A percentile compares a stretch with the other conserved stretches of the same genome.
These are phyloP conservation scores for Chamaecyparis obtusa DNA, from an alignment of 75 land plant species.

Conservation along the genomic window DNA sequence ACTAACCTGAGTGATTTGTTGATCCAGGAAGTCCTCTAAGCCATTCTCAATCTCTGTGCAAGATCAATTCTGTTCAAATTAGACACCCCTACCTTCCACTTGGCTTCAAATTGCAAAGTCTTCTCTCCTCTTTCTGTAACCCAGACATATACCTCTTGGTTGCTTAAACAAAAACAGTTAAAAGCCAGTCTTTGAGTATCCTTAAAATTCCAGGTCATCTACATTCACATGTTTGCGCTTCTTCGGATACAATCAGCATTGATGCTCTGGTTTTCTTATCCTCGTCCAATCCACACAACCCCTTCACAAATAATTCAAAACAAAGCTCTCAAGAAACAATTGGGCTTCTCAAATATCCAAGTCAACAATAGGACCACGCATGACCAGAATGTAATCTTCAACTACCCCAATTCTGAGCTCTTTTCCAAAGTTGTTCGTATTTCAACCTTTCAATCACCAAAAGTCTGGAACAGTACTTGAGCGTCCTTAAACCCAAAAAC, in stretches of 20 bases:
- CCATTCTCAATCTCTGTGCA: not conserved
- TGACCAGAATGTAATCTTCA: too few relatives aligned
- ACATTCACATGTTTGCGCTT: not conserved
- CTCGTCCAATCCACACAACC: not conserved
- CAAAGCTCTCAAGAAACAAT: not conserved
- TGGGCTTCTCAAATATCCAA: not conserved
- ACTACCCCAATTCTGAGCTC: too few relatives aligned
- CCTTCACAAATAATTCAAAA: not conserved
- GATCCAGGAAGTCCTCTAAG: not conserved
- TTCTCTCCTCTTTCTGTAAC: not conserved
- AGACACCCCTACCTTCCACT: not conserved
- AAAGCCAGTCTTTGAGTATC: not conserved
- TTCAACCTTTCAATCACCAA: too few relatives aligned
- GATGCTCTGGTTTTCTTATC: not conserved
- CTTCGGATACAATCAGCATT: not conserved
- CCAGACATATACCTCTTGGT: not conserved
- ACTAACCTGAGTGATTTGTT: not conserved
- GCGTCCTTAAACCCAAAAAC: too few relatives aligned
- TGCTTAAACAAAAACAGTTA: not conserved
- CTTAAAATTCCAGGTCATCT: not conserved
- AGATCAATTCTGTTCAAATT: not conserved
- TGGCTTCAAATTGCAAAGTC: not conserved
- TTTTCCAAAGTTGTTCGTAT: too few relatives aligned
- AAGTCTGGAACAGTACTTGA: too few relatives aligned
- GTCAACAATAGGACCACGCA: not conserved